Percentiles rank a stretch among this genome's conserved stretches.
Conservation (phyloP, 345 rosid genomes). For the Linum tenue region DNA sequence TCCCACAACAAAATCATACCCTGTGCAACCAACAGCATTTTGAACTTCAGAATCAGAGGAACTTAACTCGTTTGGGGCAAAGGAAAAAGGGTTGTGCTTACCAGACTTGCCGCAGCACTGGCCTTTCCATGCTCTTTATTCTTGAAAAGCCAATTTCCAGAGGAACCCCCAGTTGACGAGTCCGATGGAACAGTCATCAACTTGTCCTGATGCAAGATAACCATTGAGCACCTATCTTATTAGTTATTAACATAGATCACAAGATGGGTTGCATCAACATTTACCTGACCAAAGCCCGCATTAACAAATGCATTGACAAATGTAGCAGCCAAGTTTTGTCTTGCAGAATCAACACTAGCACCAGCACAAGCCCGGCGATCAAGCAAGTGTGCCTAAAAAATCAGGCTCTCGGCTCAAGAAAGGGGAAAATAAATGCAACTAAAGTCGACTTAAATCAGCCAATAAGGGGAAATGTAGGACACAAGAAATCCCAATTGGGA, state of each 20-base stretch:
- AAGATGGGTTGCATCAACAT: background rate
- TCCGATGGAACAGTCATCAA: conserved; percentile 81
- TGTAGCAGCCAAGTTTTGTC: conserved; percentile 89
- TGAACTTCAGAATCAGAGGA: conserved; percentile 8
- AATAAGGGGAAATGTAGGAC: no score
- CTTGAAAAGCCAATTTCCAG: conserved; percentile 90
- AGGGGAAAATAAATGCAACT: conserved; percentile 6
- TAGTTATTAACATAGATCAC: conserved; percentile 8
- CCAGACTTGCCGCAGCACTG: conserved; percentile 96
- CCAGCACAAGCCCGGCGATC: conserved; percentile 81
- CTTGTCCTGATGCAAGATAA: conserved; percentile 53
- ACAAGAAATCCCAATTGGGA: no score
- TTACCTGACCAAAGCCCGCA: conserved; percentile 95
- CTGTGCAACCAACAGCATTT: conserved; percentile 25
- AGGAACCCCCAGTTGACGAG: conserved; percentile 50
- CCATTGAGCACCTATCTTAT: background rate
- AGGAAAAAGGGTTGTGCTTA: conserved; percentile 21
- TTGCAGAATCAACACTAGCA: conserved; percentile 79
- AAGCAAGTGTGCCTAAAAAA: conserved; percentile 78
- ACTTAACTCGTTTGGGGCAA: conserved; percentile 7
- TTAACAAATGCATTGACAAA: conserved; percentile 96
- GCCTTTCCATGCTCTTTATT: conserved; percentile 92
- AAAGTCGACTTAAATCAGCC: background rate
- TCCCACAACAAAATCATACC: conserved; percentile 95
- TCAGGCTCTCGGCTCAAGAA: conserved; percentile 10